A percentile compares a stretch with the other conserved stretches of the same genome.
phyloP scores from a whole-genome alignment of 768 basidiomycete species.

The Suillus variegatus region DNA sequence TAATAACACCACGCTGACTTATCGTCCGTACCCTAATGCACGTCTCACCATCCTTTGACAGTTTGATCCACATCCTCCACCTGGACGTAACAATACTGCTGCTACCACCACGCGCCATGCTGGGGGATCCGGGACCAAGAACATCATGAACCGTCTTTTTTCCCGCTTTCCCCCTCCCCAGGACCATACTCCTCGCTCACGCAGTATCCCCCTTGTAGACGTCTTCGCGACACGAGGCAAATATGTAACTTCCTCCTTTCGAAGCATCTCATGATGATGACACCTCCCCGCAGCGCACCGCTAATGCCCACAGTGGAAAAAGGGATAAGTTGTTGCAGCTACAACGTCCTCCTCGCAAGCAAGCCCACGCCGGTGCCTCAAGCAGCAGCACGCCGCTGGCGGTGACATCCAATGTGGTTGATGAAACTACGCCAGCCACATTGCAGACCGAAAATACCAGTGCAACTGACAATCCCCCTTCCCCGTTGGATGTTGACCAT shows the following conservation, averaged over 20 bases:
- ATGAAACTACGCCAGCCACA: neutral
- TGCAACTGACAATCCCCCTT: neutral
- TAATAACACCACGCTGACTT: no score
- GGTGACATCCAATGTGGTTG: neutral
- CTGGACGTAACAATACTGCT: neutral
- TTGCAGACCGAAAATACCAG: neutral
- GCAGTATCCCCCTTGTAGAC: neutral
- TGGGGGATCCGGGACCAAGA: neutral
- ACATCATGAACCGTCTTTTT: neutral
- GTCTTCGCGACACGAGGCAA: neutral
- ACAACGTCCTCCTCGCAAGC: neutral
- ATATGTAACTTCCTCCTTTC: neutral
- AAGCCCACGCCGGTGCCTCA: neutral
- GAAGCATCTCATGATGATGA: neutral
- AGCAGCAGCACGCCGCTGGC: neutral
- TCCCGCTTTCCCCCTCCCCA: neutral
- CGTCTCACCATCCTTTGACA: neutral
- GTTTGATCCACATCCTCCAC: neutral
- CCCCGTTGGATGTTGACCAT: neutral
- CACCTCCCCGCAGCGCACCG: neutral
- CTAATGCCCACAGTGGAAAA: neutral
- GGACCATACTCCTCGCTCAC: neutral
- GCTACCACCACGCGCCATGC: neutral
- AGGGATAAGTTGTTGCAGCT: neutral
- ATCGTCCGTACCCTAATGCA: no score